Conservation (phyloP, 2,329 filamentous ascomycete genomes). For the Apiospora arundinis region DNA sequence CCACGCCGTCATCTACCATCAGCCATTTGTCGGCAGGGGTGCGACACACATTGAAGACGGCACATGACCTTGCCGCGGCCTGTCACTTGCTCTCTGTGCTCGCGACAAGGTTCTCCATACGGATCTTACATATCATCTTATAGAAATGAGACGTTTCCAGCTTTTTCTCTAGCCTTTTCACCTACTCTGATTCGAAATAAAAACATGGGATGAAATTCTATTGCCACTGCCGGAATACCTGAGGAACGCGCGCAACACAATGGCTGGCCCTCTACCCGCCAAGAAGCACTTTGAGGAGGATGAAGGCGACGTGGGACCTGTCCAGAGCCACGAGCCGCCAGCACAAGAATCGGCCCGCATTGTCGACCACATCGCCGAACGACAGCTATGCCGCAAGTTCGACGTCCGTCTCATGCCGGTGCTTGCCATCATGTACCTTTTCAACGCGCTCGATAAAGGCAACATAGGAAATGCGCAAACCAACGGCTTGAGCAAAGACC, state of each 20-base stretch:
- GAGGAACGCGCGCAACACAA: neutral
- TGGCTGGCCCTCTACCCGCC: neutral
- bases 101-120: neutral
- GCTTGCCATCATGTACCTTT: conserved; percentile 58
- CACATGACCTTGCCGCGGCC: neutral
- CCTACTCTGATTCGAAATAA: no score
- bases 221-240: neutral
- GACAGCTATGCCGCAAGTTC: conserved; percentile 59
- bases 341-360: conserved; percentile 34
- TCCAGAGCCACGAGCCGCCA: neutral
- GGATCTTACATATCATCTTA: neutral
- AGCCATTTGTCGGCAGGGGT: neutral
- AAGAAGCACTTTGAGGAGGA: conserved; percentile 2
- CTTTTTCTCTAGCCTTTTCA: neutral
- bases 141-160: neutral
- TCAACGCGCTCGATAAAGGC: conserved; percentile 56
- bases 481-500: conserved; percentile 55
- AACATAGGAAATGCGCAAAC: conserved; percentile 65
- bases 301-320: neutral
- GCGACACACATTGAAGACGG: neutral
- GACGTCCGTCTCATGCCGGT: conserved; percentile 61
- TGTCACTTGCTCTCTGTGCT: neutral
- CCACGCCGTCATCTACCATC: neutral
- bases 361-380: conserved; percentile 53
- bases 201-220: neutral